A percentile compares a stretch with the other conserved stretches of the same genome.
Evolutionary conservation across 2,329 filamentous ascomycete species (phyloP).

Genomic region (Pestalotiopsis sp.): DNA sequence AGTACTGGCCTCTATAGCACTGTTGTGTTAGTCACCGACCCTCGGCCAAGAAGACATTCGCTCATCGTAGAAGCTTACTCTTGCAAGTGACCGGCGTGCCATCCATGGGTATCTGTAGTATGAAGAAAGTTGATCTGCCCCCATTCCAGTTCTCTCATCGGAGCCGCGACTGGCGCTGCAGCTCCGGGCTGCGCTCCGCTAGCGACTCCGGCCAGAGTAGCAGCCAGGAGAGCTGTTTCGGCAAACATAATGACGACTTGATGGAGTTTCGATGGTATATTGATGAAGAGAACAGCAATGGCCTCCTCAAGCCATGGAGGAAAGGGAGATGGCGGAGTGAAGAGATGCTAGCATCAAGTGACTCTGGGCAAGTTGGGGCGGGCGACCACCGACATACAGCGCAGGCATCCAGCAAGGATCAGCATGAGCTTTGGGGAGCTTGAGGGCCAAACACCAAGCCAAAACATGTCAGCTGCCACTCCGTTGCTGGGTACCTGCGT

Average conservation of each 20-base stretch:
- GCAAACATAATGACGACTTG: slow-evolving; percentile 30
- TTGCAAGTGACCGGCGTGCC: slow-evolving; percentile 90
- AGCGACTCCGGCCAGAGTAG: slow-evolving; percentile 39
- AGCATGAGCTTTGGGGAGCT: neutral
- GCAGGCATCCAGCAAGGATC: neutral
- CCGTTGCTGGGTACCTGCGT: slow-evolving; percentile 17
- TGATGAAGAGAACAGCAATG: neutral
- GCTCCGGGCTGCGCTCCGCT: slow-evolving; percentile 76
- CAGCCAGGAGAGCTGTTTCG: slow-evolving; percentile 36
- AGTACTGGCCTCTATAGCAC: slow-evolving; percentile 74
- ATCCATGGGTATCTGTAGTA: slow-evolving; percentile 94
- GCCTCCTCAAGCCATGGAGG: neutral
- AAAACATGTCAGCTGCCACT: slow-evolving; percentile 2
- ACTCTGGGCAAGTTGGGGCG: neutral
- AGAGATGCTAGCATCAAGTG: neutral
- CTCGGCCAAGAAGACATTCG: neutral
- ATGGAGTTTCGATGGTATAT: neutral
- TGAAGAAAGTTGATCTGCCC: slow-evolving; percentile 97
- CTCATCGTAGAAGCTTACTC: slow-evolving; percentile 59
- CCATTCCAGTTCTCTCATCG: slow-evolving; percentile 84
- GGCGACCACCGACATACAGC: neutral
- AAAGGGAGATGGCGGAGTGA: neutral
- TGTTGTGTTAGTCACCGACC: neutral
- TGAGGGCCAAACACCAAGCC: neutral
- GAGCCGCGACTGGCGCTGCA: slow-evolving; percentile 75